Percentiles rank a stretch among this genome's conserved stretches.
phyloP scores from a whole-genome alignment of 805 yeast genomes.

The Candida boleticola region DNA sequence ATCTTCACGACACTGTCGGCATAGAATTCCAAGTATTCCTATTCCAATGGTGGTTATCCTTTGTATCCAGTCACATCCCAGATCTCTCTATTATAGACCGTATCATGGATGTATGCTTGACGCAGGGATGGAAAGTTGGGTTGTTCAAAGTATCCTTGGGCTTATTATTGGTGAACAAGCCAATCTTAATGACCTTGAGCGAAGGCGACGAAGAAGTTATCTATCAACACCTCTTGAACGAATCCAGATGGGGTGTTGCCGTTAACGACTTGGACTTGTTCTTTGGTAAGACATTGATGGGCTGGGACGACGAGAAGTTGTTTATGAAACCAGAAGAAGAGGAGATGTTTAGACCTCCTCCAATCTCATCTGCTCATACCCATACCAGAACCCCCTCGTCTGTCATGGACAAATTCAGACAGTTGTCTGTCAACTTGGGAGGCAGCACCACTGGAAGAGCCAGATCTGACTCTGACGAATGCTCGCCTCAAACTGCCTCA shows the following conservation, averaged over 20 bases:
- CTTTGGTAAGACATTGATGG: conserved; percentile 36
- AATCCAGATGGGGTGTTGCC: conserved; percentile 43
- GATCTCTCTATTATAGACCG: conserved; percentile 45
- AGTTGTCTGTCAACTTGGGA: conserved; percentile 21
- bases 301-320: conserved; percentile 31
- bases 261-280: conserved; percentile 35
- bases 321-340: conserved; percentile 14
- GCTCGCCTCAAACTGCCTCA: conserved; percentile 7
- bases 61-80: conserved; percentile 61
- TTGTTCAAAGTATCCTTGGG: conserved; percentile 56
- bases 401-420: conserved; percentile 29
- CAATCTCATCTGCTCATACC: conserved; percentile 5
- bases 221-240: conserved; percentile 43
- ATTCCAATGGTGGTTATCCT: conserved; percentile 67
- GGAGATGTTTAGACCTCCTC: conserved; percentile 5
- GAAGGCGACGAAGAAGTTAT: conserved; percentile 41
- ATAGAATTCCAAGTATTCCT: conserved; percentile 48
- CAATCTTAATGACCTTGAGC: conserved; percentile 34
- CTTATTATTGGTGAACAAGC: conserved; percentile 47
- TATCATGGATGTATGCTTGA: conserved; percentile 49
- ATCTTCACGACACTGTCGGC: conserved; percentile 32
- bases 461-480: conserved; percentile 11
- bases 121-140: conserved; percentile 53
- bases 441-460: conserved; percentile 4
- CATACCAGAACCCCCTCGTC: conserved; percentile 16